Conservation (phyloP, 2,329 filamentous ascomycete species). For the Fusarium sarcochroum region DNA sequence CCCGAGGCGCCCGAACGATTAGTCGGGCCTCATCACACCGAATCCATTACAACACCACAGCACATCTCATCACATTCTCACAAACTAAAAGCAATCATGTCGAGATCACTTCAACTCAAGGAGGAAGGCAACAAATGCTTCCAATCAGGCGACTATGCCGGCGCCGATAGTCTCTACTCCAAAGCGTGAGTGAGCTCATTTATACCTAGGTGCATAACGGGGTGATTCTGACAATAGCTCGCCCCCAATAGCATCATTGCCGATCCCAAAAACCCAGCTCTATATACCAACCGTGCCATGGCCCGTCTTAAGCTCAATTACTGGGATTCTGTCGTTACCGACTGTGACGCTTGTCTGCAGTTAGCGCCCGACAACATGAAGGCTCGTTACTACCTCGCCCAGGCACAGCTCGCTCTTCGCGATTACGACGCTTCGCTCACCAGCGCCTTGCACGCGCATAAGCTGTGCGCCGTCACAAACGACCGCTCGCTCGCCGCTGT, state of each 20-base stretch:
- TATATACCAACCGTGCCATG: conserved; percentile 93
- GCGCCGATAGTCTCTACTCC: conserved; percentile 79
- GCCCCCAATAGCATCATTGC: conserved; percentile 74
- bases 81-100: conserved; percentile 44
- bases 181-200: conserved; percentile 71
- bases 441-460: conserved; percentile 80
- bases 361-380: conserved; percentile 79
- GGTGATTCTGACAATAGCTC: conserved; percentile 22
- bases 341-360: conserved; percentile 82
- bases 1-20: background rate
- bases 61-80: conserved; percentile 1
- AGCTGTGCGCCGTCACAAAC: conserved; percentile 72
- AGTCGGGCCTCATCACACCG: background rate
- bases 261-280: conserved; percentile 80
- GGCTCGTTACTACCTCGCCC: conserved; percentile 84
- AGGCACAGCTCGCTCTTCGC: conserved; percentile 81
- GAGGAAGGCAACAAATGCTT: conserved; percentile 76
- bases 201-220: conserved; percentile 1
- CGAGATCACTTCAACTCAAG: conserved; percentile 61
- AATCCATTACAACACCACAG: conserved; percentile 1
- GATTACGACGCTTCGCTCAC: conserved; percentile 78
- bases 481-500: conserved; percentile 79
- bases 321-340: conserved; percentile 81
- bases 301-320: conserved; percentile 80
- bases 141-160: conserved; percentile 72